phyloP scores from a whole-genome alignment of 2,329 filamentous ascomycete genomes.

The Epichloe gansuensis region DNA sequence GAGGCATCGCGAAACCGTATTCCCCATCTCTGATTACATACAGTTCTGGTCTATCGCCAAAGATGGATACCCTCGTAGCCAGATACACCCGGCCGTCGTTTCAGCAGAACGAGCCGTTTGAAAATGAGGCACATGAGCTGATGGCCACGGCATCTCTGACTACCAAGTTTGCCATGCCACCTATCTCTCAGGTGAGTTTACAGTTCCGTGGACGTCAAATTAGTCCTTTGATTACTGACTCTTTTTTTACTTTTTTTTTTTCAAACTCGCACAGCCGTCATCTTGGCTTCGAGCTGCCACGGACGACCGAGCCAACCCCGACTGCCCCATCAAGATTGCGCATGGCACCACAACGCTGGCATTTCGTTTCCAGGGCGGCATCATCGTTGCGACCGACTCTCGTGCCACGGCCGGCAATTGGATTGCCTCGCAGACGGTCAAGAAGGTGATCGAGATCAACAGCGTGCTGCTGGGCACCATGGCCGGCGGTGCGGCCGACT shows the following conservation, averaged over 20 bases:
- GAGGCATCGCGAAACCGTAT: neutral
- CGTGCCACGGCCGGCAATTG: constrained; percentile 95
- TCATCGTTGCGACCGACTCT: constrained; percentile 96
- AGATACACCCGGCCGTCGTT: constrained; percentile 74
- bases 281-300: constrained; percentile 94
- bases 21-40: neutral
- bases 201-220: no score
- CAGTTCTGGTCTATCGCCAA: constrained; percentile 4
- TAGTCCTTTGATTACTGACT: neutral
- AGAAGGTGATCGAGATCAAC: constrained; percentile 99
- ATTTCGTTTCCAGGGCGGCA: constrained; percentile 95
- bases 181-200: constrained; percentile 61
- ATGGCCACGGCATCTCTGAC: constrained; percentile 64
- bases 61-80: constrained; percentile 87
- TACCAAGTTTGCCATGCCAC: constrained; percentile 89
- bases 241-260: neutral
- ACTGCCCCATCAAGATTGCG: constrained; percentile 97
- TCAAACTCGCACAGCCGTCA: constrained; percentile 49
- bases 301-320: constrained; percentile 91
- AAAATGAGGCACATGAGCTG: constrained; percentile 59
- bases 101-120: constrained; percentile 57
- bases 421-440: constrained; percentile 99
- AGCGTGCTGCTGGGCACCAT: constrained; percentile 88
- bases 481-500: constrained; percentile 97
- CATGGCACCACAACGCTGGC: constrained; percentile 97